phyloP scores from a whole-genome alignment of 768 basidiomycete species.

The Leccinum pellstonianum region DNA sequence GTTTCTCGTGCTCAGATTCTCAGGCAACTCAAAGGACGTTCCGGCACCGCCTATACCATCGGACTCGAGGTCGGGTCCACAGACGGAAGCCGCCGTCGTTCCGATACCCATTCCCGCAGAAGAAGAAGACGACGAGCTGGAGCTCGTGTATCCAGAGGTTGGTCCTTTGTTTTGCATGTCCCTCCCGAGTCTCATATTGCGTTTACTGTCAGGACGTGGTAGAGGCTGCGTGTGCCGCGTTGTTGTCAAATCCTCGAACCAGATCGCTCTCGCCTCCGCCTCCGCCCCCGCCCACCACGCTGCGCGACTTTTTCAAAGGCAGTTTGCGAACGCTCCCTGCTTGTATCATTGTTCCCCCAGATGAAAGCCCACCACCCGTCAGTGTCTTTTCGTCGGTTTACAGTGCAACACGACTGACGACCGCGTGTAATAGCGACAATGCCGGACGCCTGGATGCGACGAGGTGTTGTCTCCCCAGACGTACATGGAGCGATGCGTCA shows the following conservation, averaged over 20 bases:
- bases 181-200: not conserved
- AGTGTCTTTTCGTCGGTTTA: not conserved
- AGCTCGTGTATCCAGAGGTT: slow-evolving; percentile 23
- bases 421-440: slow-evolving; percentile 12
- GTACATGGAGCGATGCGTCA: slow-evolving; percentile 17
- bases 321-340: slow-evolving; percentile 6
- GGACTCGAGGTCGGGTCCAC: not conserved
- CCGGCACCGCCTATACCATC: not conserved
- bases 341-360: not conserved
- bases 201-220: slow-evolving; percentile 10
- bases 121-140: slow-evolving; percentile 10
- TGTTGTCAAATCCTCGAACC: not conserved
- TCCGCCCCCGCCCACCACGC: not conserved
- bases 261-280: no score
- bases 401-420: not conserved
- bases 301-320: slow-evolving; percentile 2
- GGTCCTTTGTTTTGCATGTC: not conserved
- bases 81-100: no score
- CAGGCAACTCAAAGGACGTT: slow-evolving; percentile 7
- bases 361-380: not conserved
- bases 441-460: slow-evolving; percentile 15
- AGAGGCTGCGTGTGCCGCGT: not conserved
- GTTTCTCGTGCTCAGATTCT: not conserved
- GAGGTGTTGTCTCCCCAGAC: slow-evolving; percentile 8
- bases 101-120: not conserved